phyloP scores from a whole-genome alignment of 306 rosid genomes.

The Potentilla sterilis region DNA sequence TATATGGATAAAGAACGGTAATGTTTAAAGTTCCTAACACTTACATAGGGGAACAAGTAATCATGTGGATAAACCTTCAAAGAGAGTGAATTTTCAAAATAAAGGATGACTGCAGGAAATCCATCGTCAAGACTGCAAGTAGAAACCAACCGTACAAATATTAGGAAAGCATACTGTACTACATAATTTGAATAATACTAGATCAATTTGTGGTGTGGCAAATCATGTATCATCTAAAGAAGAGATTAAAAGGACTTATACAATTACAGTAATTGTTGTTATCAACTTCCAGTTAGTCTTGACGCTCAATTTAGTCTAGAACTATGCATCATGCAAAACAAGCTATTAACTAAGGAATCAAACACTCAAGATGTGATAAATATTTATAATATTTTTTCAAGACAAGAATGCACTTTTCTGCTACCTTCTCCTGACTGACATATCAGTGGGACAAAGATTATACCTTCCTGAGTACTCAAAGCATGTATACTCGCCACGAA shows the following conservation, averaged over 20 bases:
- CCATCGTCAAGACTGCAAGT: constrained; percentile 83
- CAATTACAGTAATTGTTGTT: constrained; percentile 1
- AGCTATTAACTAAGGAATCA: background rate
- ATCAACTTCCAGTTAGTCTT: background rate
- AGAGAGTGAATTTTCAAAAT: constrained; percentile 77
- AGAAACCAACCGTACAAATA: constrained; percentile 27
- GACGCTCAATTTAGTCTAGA: constrained; percentile 7
- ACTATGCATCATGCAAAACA: background rate
- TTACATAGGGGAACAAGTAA: constrained; percentile 77
- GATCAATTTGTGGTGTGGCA: constrained; percentile 17
- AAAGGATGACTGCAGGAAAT: constrained; percentile 76
- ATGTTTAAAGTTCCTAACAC: constrained; percentile 31
- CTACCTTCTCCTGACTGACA: background rate
- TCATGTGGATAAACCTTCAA: constrained; percentile 93
- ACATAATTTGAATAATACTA: constrained; percentile 17
- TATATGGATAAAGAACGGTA: background rate
- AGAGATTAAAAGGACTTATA: background rate
- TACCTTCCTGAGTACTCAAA: constrained; percentile 86
- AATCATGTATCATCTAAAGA: constrained; percentile 17
- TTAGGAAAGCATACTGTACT: constrained; percentile 10
- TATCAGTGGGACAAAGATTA: constrained; percentile 16
- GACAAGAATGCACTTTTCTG: background rate
- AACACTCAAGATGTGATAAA: background rate
- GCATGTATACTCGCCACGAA: constrained; percentile 87
- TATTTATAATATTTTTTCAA: background rate